These are phyloP conservation scores for Sporobolomyces pararoseus DNA, from an alignment of 768 basidiomycete genomes.

Conservation along the genomic window DNA sequence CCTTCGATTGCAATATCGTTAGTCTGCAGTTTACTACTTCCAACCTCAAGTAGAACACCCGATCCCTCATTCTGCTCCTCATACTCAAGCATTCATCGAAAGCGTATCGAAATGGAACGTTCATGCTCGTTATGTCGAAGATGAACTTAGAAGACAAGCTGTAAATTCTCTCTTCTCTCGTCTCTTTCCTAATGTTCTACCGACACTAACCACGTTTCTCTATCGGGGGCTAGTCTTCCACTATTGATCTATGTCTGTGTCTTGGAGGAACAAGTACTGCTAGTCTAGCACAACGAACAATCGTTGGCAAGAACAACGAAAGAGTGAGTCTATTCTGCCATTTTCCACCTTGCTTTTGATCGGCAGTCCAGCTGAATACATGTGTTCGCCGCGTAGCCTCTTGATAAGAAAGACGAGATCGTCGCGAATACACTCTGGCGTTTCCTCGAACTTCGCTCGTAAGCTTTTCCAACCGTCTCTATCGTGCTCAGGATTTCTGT, in stretches of 20 bases:
- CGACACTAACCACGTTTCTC: neutral
- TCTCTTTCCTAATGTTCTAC: neutral
- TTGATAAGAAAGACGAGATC: conserved; percentile 97
- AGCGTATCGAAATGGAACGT: conserved; percentile 88
- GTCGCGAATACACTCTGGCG: conserved; percentile 99
- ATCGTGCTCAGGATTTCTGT: neutral
- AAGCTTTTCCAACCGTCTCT: conserved; percentile 25
- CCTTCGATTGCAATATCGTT: neutral
- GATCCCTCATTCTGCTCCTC: conserved; percentile 64
- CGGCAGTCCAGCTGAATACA: neutral
- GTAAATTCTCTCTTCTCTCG: conserved; percentile 60
- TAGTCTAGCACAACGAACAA: conserved; percentile 74
- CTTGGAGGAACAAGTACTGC: conserved; percentile 83
- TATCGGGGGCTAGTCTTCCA: conserved; percentile 70
- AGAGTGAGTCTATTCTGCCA: conserved; percentile 12
- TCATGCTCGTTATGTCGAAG: conserved; percentile 75
- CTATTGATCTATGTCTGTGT: conserved; percentile 92
- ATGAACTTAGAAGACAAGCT: conserved; percentile 91
- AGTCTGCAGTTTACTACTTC: conserved; percentile 50
- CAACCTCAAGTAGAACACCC: conserved; percentile 52
- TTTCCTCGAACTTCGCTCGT: conserved; percentile 94
- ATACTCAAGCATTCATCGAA: conserved; percentile 81
- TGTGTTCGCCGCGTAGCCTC: conserved; percentile 50
- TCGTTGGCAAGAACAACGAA: conserved; percentile 51
- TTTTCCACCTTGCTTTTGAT: neutral